Evolutionary conservation across 768 basidiomycete species (phyloP).

Genomic region (Tricholoma bakamatsutake): DNA sequence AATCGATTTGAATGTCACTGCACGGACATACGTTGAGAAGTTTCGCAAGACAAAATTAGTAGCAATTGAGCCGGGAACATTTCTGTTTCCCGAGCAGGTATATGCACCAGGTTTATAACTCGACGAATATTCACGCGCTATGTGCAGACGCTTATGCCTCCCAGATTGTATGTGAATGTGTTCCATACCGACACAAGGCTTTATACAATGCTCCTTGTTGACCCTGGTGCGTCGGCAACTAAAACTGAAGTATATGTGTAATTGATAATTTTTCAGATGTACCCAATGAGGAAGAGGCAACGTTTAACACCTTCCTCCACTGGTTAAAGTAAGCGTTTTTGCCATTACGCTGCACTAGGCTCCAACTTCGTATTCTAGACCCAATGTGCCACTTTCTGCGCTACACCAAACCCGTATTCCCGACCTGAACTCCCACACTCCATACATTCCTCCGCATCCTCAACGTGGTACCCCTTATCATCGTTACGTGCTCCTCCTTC

Average conservation of each 20-base stretch:
- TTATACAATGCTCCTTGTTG: slow-evolving; percentile 87
- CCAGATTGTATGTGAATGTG: slow-evolving; percentile 63
- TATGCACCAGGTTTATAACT: slow-evolving; percentile 9
- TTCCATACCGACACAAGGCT: slow-evolving; percentile 77
- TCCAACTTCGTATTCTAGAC: slow-evolving; percentile 36
- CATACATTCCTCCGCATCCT: slow-evolving; percentile 89
- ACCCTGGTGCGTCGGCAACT: slow-evolving; percentile 54
- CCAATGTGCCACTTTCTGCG: slow-evolving; percentile 75
- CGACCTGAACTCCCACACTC: slow-evolving; percentile 50
- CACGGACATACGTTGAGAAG: slow-evolving; percentile 25
- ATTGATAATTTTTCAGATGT: slow-evolving; percentile 47
- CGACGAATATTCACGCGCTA: background rate
- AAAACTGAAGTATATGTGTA: slow-evolving; percentile 2
- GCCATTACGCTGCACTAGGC: slow-evolving; percentile 2
- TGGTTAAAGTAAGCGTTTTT: slow-evolving; percentile 67
- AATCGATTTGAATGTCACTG: slow-evolving; percentile 66
- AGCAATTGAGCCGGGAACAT: slow-evolving; percentile 67
- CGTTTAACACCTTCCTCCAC: slow-evolving; percentile 74
- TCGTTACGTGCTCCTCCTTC: slow-evolving; percentile 75
- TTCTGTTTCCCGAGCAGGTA: slow-evolving; percentile 64
- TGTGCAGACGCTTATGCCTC: slow-evolving; percentile 56
- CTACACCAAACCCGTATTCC: slow-evolving; percentile 36
- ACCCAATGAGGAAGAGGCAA: slow-evolving; percentile 61
- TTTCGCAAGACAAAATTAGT: slow-evolving; percentile 28
- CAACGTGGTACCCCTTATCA: slow-evolving; percentile 87